Percentiles rank a stretch among this genome's conserved stretches.
Evolutionary conservation across 2,329 filamentous ascomycete species (phyloP).

Genomic region (Colletotrichum cordylinicola): DNA sequence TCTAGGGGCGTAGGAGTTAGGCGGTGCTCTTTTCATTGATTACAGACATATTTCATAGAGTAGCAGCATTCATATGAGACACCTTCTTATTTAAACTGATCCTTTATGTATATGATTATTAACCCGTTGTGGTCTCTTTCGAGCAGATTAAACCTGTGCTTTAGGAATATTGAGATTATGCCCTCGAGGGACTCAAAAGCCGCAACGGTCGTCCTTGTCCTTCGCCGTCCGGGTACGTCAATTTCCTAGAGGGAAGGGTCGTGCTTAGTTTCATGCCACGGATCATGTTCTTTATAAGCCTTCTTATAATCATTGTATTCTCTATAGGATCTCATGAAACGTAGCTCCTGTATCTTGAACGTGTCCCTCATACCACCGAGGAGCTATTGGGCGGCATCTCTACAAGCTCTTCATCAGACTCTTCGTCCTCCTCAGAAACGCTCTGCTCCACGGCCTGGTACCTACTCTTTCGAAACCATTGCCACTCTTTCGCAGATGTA

Average conservation of each 20-base stretch:
- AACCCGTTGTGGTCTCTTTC: background rate
- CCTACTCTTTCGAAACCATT: background rate
- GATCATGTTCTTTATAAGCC: rapidly evolving
- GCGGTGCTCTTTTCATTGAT: background rate
- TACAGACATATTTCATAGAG: background rate
- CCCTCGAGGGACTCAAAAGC: background rate
- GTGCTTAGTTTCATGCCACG: background rate
- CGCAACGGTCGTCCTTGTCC: background rate
- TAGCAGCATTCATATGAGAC: background rate
- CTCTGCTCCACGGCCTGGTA: background rate
- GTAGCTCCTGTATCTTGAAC: background rate
- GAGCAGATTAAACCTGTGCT: background rate
- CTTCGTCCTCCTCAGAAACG: background rate
- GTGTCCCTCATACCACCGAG: background rate
- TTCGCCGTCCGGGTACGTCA: background rate
- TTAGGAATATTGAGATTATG: rapidly evolving
- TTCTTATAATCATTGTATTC: background rate
- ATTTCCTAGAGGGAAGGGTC: rapidly evolving
- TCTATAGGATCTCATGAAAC: background rate
- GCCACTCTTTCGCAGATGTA: constrained; percentile 4
- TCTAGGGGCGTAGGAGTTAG: background rate
- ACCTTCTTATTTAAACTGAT: background rate
- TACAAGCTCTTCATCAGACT: background rate
- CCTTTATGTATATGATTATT: rapidly evolving
- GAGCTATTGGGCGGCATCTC: background rate